Evolutionary conservation across 2,329 filamentous ascomycete genomes (phyloP), one percentile per base, ranked within the genome.

Genomic region (Stagonosporopsis rhizophila): DNA sequence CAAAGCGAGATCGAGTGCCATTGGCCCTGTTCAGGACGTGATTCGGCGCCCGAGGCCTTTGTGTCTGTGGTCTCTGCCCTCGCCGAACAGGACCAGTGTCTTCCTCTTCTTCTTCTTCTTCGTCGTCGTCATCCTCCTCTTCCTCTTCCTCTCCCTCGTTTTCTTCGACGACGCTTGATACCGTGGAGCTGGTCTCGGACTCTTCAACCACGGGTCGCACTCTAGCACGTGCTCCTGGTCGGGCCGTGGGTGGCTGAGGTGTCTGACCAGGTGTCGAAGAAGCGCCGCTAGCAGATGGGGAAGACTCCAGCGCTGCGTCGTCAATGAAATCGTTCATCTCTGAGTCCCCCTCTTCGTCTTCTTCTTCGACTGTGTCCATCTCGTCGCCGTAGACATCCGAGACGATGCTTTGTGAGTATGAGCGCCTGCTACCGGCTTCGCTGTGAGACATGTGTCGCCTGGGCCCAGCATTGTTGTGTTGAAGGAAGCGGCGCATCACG

Each of bases 241-340:
- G 62, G 20, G 56, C 65, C 40, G 45, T 56, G 17, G 66, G 58
- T 11, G 72, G 68, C 49, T 73, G 75, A 17, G 70, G 67, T 25
- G 68, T 68, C 15, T 70, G 69, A 2, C 62, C 65, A 15, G 69
- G 65, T 9, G 69, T 73, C 12, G 75, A 75, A 2, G 68, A 69
- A 23, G 66, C 66, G 30, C 62, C 56, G 28, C 62, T 67, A 12
- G 64, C 56, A 23, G 74, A 73, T 34, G 54, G 50, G 2, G 64
- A 63, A 6, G 62, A 60, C 6, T 64, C 66, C 4, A 61, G 47
- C 11, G 64, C 70, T n/a, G 61, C 70, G 37, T 78, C 74, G 38
- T 77, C 74, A 40, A 79, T 74, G 60, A 79, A 79, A 51, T 73
- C 75, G 50, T 75, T 75, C 76, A 79, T 77, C 7, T 75, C 77